Conservation (phyloP, 2,329 filamentous ascomycete genomes). For the Trichoderma simmonsii region DNA sequence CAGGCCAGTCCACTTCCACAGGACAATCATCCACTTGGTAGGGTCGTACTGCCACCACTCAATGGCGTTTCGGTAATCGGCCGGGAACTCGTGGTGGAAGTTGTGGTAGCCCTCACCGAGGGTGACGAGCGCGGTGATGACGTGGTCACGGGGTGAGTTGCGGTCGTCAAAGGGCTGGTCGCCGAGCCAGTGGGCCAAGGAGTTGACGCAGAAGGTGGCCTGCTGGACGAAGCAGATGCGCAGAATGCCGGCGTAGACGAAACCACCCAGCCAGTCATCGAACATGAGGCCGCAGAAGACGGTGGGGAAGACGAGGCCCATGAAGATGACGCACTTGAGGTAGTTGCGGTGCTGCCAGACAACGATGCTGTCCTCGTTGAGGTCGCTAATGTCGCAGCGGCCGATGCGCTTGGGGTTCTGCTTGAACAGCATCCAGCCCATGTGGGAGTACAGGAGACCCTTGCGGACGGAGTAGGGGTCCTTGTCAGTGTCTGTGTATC, state of each 20-base stretch:
- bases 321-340: constrained; percentile 72
- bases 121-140: constrained; percentile 80
- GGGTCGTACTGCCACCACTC: constrained; percentile 90
- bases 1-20: constrained; percentile 79
- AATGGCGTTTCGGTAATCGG: constrained; percentile 88
- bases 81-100: constrained; percentile 94
- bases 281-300: constrained; percentile 73
- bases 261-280: constrained; percentile 78
- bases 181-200: constrained; percentile 83
- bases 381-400: constrained; percentile 81
- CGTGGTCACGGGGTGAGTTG: constrained; percentile 84
- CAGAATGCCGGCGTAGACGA: constrained; percentile 81
- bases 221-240: constrained; percentile 89
- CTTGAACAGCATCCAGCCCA: constrained; percentile 92
- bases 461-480: constrained; percentile 90
- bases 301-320: constrained; percentile 74
- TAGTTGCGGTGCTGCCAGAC: constrained; percentile 88
- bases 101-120: constrained; percentile 91
- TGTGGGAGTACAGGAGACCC: constrained; percentile 72
- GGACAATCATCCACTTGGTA: constrained; percentile 85
- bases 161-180: constrained; percentile 92
- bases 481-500: constrained; percentile 90
- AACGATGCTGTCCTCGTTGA: constrained; percentile 82
- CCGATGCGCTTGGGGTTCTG: constrained; percentile 88
- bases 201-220: constrained; percentile 92